These are phyloP conservation scores for Eutrema heterophyllum DNA, from an alignment of 345 rosid species.

Conservation along the genomic window DNA sequence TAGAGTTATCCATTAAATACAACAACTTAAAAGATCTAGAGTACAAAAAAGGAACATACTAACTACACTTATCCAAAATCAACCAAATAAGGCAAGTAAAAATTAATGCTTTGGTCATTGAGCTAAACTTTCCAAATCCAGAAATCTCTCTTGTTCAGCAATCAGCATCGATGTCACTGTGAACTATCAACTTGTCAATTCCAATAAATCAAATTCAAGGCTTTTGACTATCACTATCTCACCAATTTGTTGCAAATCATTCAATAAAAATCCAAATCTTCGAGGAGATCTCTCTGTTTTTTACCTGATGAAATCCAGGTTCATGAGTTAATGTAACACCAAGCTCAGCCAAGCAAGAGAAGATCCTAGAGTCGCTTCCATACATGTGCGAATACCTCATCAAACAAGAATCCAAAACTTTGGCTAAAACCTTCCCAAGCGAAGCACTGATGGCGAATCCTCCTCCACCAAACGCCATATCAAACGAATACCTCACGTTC, in stretches of 20 bases:
- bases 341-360: conserved; percentile 81
- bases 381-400: conserved; percentile 71
- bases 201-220: not conserved
- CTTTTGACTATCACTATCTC: not conserved
- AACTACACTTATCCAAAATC: not conserved
- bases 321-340: conserved; percentile 82
- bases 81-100: not conserved
- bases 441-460: conserved; percentile 77
- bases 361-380: conserved; percentile 80
- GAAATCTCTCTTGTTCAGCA: not conserved
- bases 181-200: not conserved
- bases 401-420: conserved; percentile 78
- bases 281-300: conserved; percentile 25
- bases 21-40: not conserved
- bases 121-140: not conserved
- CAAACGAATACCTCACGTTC: conserved; percentile 68
- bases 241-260: not conserved
- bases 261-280: not conserved
- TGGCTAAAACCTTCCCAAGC: conserved; percentile 52
- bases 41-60: not conserved
- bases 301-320: conserved; percentile 96
- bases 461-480: conserved; percentile 96
- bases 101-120: not conserved
- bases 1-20: not conserved
- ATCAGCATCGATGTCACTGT: not conserved